Conservation (phyloP, 2,329 filamentous ascomycete genomes). For the Aureobasidium lini region DNA sequence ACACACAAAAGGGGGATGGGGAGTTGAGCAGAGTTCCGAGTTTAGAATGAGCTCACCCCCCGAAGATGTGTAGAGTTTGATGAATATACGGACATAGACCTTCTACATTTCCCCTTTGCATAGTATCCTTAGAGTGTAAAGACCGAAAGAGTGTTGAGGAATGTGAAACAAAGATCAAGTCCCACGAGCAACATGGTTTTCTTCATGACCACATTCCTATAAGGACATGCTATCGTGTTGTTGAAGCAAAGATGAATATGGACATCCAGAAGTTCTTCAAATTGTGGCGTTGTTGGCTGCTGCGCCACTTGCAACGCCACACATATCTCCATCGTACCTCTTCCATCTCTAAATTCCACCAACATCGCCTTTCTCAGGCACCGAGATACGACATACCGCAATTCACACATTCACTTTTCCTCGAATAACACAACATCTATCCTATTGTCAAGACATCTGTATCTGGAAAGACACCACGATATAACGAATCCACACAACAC, state of each 20-base stretch:
- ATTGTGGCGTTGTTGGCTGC: neutral
- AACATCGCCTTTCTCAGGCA: neutral
- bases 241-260: too few species aligned
- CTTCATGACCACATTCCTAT: too few species aligned
- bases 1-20: neutral
- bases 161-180: too few species aligned
- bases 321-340: neutral
- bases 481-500: too few species aligned
- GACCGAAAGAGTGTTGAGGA: neutral
- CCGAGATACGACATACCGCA: neutral
- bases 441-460: too few species aligned
- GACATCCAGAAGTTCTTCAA: too few species aligned
- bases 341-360: neutral
- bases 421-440: too few species aligned
- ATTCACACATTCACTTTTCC: neutral
- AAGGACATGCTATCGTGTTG: too few species aligned
- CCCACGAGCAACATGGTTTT: too few species aligned
- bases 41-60: neutral
- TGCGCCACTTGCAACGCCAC: neutral
- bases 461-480: neutral
- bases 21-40: neutral
- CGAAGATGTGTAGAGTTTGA: neutral
- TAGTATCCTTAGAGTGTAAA: neutral
- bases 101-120: neutral
- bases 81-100: slow-evolving; percentile 2